phyloP scores from a whole-genome alignment of 805 yeast genomes.

The Wickerhamomyces rabaulensis region DNA sequence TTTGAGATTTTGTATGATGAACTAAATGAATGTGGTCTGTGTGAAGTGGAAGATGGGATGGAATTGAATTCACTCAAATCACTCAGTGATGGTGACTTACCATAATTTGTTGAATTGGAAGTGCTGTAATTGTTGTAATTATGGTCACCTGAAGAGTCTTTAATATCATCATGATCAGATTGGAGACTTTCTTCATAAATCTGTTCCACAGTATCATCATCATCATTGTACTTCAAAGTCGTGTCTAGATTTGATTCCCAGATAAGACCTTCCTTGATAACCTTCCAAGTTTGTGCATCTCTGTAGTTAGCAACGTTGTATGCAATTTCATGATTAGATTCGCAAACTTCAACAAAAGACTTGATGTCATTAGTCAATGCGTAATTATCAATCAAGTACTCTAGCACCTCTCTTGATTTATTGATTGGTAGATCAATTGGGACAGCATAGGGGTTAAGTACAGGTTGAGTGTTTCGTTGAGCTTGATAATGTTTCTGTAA shows the following conservation, averaged over 20 bases:
- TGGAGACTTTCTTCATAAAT: conserved; percentile 12
- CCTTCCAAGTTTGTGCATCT: conserved; percentile 61
- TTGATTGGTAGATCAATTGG: conserved; percentile 23
- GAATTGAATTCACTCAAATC: conserved; percentile 22
- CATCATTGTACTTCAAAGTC: conserved; percentile 4
- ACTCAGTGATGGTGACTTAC: conserved; percentile 23
- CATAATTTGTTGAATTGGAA: conserved; percentile 23
- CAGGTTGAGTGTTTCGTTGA: conserved; percentile 9
- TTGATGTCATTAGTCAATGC: conserved; percentile 38
- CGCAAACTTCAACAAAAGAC: conserved; percentile 41
- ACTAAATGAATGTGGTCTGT: conserved; percentile 5
- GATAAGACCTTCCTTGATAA: conserved; percentile 44
- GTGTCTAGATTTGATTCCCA: conserved; percentile 23
- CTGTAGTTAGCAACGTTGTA: conserved; percentile 43
- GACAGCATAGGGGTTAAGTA: conserved; percentile 18
- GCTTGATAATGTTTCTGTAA: conserved; percentile 2
- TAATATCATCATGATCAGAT: conserved; percentile 9
- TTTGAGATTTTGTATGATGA: conserved; percentile 15
- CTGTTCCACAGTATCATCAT: background rate
- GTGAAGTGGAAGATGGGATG: conserved; percentile 8
- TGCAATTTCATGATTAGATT: conserved; percentile 52
- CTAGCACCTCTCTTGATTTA: conserved; percentile 30
- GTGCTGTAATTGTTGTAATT: conserved; percentile 20
- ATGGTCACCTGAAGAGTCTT: background rate
- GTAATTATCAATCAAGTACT: conserved; percentile 41